Base-by-base conservation (phyloP, 345 rosid genomes). In the Gossypium bickii region DNA sequence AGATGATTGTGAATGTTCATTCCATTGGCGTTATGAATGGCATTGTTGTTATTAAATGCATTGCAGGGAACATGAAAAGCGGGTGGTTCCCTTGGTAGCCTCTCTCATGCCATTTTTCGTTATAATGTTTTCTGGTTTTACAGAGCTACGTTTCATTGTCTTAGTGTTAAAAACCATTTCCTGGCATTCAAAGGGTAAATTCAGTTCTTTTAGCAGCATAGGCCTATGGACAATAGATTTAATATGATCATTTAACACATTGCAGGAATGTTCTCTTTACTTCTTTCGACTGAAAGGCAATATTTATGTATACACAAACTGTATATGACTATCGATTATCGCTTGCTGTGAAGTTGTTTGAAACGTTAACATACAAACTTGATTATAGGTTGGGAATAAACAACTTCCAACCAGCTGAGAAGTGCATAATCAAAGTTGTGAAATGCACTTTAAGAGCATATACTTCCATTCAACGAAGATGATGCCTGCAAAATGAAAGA, bases 401-500 rank as follows among this genome's bases (percentile, higher is more conserved):
- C 41, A 43, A 53, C 48, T 53, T n/a, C 27, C 25, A 52, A 55
- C 22, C 27, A 68, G 44, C 43, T 15, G 34, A 55, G 63, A 70
- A 53, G 17, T 1, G 63, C 63, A 29, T n/a, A 34, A 65, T 67
- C 38, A 12, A 73, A 38, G 80, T 25, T 34, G 38, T 16, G 44
- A 56, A 5, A 25, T 44, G 51, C 52, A 10, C 45, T 12, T 10
- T 4, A 41, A 8, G 25, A 64, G 47, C 74, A 44, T 41, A 60
- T 16, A 49, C 45, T 22, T 3, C 48, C 56, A 22, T 83, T 91
- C 77, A 88, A 24, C 95, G 95, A 68, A 91, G 94, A 77, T 91
- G 98, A 83, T 93, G 98, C 91, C 97, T 93, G 92, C 72, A 76
- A 72, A 78, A 77, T 65, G 52, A 75, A 12, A 13, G 53, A 66